Evolutionary conservation across 2,329 filamentous ascomycete genomes (phyloP).

Genomic region (Myriosclerotinia curreyana): DNA sequence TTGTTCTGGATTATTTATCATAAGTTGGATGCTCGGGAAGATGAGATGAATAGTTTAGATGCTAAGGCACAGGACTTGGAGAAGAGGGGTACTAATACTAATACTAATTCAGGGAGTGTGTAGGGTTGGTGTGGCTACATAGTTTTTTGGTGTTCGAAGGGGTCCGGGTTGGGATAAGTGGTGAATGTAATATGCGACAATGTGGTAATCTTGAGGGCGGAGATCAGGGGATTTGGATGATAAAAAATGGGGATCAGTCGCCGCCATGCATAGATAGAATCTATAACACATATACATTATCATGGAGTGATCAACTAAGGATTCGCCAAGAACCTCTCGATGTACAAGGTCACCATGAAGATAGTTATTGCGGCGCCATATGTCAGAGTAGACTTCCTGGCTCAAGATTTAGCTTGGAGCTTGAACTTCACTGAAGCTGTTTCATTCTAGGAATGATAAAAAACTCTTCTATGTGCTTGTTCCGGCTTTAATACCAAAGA

Average conservation of each 20-base stretch:
- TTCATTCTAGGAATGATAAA: too few species aligned
- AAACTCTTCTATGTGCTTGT: too few species aligned
- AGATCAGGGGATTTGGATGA: neutral
- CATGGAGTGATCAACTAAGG: neutral
- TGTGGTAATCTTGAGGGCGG: neutral
- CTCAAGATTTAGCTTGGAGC: neutral
- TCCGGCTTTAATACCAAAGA: too few species aligned
- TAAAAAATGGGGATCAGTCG: too few species aligned
- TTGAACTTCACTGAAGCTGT: too few species aligned
- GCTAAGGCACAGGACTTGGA: slow-evolving; percentile 29
- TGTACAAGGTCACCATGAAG: neutral
- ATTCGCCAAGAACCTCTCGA: too few species aligned
- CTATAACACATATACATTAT: neutral
- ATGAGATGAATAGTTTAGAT: slow-evolving; percentile 32
- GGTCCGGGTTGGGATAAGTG: neutral
- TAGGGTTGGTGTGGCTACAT: neutral
- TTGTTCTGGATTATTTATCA: slow-evolving; percentile 31
- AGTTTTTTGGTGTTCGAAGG: neutral
- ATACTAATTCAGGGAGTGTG: neutral
- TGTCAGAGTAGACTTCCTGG: neutral
- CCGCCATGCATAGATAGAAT: too few species aligned
- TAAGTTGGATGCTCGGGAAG: slow-evolving; percentile 29
- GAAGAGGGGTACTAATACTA: slow-evolving; percentile 18
- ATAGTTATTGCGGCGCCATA: too few species aligned
- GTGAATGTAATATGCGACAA: neutral